A percentile compares a stretch with the other conserved stretches of the same genome.
These are phyloP conservation scores for Termitomyces titanicus DNA, from an alignment of 768 basidiomycete species.

Conservation along the genomic window DNA sequence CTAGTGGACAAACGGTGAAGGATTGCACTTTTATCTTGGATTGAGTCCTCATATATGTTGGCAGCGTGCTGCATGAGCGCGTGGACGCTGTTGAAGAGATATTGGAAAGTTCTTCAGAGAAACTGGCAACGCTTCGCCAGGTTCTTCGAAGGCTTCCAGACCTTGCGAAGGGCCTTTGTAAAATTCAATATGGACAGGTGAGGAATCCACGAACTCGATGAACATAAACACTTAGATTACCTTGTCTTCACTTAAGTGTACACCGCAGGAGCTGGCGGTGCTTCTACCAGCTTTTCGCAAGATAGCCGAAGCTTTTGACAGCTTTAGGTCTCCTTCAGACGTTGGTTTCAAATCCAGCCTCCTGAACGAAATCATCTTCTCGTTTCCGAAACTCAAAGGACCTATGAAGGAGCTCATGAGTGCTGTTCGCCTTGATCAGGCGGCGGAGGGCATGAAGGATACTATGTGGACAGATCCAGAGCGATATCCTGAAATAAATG, in stretches of 20 bases:
- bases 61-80: conserved; percentile 70
- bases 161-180: conserved; percentile 78
- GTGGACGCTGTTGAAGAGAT: conserved; percentile 88
- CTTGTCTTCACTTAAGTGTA: conserved; percentile 49
- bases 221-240: background rate
- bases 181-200: conserved; percentile 91
- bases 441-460: conserved; percentile 64
- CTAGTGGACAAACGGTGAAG: conserved; percentile 67
- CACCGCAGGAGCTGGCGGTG: conserved; percentile 75
- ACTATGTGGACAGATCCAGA: conserved; percentile 60
- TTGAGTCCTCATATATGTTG: background rate
- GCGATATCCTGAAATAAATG: conserved; percentile 48
- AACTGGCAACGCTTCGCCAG: conserved; percentile 62
- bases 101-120: conserved; percentile 52
- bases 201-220: conserved; percentile 5
- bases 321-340: conserved; percentile 35
- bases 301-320: conserved; percentile 61
- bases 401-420: conserved; percentile 51
- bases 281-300: conserved; percentile 75
- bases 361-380: conserved; percentile 65
- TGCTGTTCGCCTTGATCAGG: conserved; percentile 57
- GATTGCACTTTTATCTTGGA: background rate
- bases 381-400: conserved; percentile 62
- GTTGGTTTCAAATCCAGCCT: conserved; percentile 62
- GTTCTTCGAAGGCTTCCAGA: conserved; percentile 80